Conservation (phyloP, 2,329 filamentous ascomycete species). For the Xylariaceae sp. region DNA sequence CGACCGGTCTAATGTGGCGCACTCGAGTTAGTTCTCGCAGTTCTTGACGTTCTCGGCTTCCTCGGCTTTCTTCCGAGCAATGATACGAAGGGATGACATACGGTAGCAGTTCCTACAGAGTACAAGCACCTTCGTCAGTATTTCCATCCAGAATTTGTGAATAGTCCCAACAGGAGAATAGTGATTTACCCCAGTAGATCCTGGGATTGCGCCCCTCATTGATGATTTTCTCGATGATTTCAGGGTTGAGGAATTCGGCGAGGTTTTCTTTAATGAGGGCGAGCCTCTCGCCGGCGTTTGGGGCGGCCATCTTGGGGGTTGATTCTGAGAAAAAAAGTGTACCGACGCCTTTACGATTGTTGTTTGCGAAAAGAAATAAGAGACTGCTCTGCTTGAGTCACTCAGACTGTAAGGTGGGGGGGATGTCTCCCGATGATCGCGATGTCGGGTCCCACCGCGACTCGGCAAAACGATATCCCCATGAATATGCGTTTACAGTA, state of each 20-base stretch:
- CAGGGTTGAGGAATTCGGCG: constrained; percentile 74
- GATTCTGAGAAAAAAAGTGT: neutral
- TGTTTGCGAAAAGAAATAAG: neutral
- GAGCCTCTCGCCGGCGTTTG: constrained; percentile 56
- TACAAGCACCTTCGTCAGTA: constrained; percentile 11
- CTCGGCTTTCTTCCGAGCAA: neutral
- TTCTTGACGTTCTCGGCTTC: neutral
- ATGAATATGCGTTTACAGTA: too few species aligned
- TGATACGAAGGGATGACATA: constrained; percentile 42
- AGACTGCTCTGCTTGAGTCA: neutral
- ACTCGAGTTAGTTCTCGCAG: constrained; percentile 4
- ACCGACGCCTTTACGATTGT: neutral
- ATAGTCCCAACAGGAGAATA: neutral
- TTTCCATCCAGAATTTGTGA: neutral
- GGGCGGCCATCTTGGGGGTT: constrained; percentile 15
- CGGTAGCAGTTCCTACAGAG: constrained; percentile 59
- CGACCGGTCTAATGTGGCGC: constrained; percentile 53
- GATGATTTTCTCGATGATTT: constrained; percentile 71
- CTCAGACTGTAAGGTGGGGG: too few species aligned
- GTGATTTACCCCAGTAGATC: constrained; percentile 69
- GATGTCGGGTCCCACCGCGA: too few species aligned
- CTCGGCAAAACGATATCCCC: too few species aligned
- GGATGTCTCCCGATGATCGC: too few species aligned
- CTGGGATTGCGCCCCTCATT: constrained; percentile 65
- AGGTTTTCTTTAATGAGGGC: constrained; percentile 75